These are phyloP conservation scores for Fusarium chlamydosporum DNA, from an alignment of 2,329 filamentous ascomycete genomes.

Conservation along the genomic window DNA sequence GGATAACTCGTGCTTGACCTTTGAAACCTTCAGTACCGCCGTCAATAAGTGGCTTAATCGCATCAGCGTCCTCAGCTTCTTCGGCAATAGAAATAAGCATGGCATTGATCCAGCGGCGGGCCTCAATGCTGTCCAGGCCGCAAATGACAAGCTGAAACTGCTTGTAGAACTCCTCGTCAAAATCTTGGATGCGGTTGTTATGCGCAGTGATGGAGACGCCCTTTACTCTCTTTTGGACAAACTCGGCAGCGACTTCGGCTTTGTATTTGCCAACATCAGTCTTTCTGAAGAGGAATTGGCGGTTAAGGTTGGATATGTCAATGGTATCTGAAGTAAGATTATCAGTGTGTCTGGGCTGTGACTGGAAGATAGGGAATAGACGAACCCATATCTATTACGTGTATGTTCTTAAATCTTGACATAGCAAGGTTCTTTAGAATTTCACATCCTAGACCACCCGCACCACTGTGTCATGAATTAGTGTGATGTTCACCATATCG, in stretches of 20 bases:
- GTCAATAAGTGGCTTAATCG: conserved; percentile 93
- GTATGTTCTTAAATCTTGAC: conserved; percentile 95
- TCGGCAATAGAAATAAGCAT: conserved; percentile 93
- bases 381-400: conserved; percentile 98
- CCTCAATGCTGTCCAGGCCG: conserved; percentile 96
- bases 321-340: conserved; percentile 80
- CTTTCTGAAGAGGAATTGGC: conserved; percentile 95
- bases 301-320: conserved; percentile 97
- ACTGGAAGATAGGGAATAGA: conserved; percentile 11
- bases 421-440: conserved; percentile 96
- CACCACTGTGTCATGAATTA: conserved; percentile 73
- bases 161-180: conserved; percentile 96
- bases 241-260: conserved; percentile 90
- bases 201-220: conserved; percentile 94
- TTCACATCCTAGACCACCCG: conserved; percentile 94
- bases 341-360: conserved; percentile 4
- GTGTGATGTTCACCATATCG: conserved; percentile 18
- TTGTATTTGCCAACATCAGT: conserved; percentile 94
- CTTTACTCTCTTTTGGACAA: conserved; percentile 90
- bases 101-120: conserved; percentile 98
- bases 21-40: conserved; percentile 99
- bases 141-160: conserved; percentile 96
- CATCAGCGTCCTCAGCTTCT: conserved; percentile 79
- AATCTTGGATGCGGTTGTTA: conserved; percentile 96
- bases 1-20: conserved; percentile 91